Evolutionary conservation across 2,329 filamentous ascomycete genomes (phyloP).

Genomic region (Huntiella moniliformis): DNA sequence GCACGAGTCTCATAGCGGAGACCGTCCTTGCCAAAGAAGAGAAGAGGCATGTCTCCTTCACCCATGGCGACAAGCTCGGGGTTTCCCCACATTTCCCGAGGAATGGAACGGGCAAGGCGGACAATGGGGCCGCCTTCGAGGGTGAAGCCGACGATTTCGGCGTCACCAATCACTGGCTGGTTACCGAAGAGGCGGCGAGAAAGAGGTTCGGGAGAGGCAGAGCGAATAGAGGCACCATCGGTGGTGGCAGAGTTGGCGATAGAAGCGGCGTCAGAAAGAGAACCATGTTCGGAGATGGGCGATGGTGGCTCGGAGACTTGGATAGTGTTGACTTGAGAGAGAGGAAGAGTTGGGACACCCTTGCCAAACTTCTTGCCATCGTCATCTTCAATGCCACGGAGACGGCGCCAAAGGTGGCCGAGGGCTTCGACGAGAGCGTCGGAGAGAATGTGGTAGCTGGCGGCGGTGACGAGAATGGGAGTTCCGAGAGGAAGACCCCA

Average conservation of each 20-base stretch:
- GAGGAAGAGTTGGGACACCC: conserved; percentile 17
- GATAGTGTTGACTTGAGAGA: conserved; percentile 17
- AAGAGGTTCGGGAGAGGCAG: conserved; percentile 3
- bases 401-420: conserved; percentile 17
- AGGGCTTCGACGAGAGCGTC: conserved; percentile 21
- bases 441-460: conserved; percentile 30
- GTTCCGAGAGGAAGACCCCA: conserved; percentile 43
- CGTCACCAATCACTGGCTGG: conserved; percentile 13
- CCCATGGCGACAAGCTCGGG: conserved; percentile 11
- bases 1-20: conserved; percentile 2
- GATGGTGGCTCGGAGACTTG: conserved; percentile 10
- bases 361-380: conserved; percentile 3
- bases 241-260: neutral
- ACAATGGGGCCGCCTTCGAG: conserved; percentile 28
- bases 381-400: conserved; percentile 14
- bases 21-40: conserved; percentile 6
- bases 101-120: conserved; percentile 22
- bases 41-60: conserved; percentile 5
- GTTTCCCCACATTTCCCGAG: conserved; percentile 11
- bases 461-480: conserved; percentile 39
- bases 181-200: conserved; percentile 13
- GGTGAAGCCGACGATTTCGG: conserved; percentile 25
- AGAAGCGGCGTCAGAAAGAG: neutral
- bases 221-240: neutral
- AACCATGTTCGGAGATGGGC: conserved; percentile 2